phyloP scores from a whole-genome alignment of 495 filamentous ascomycete genomes.

The Letharia columbiana region DNA sequence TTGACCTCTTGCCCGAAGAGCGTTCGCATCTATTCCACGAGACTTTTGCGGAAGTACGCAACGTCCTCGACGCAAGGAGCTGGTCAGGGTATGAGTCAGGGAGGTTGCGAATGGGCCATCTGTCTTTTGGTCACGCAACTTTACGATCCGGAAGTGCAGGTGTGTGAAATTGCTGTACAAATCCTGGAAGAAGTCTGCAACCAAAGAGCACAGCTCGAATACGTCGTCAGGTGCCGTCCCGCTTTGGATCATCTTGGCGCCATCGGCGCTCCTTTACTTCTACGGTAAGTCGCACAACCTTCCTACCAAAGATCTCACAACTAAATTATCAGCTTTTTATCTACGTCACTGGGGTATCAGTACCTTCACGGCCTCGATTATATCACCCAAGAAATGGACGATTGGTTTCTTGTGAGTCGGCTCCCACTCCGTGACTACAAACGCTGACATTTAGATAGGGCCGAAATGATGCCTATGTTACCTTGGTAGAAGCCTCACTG shows the following conservation, averaged over 20 bases:
- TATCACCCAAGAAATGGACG: slow-evolving; percentile 98
- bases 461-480: slow-evolving; percentile 88
- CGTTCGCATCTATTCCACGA: slow-evolving; percentile 79
- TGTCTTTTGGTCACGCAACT: slow-evolving; percentile 91
- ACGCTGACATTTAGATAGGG: slow-evolving; percentile 33
- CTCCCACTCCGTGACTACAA: neutral
- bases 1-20: slow-evolving; percentile 86
- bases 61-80: slow-evolving; percentile 33
- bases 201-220: slow-evolving; percentile 77
- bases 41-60: slow-evolving; percentile 75
- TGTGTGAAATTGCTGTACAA: slow-evolving; percentile 91
- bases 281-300: slow-evolving; percentile 40
- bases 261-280: slow-evolving; percentile 86
- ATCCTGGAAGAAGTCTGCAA: slow-evolving; percentile 98
- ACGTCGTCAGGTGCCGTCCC: slow-evolving; percentile 92
- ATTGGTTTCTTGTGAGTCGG: slow-evolving; percentile 66
- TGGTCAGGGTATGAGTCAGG: slow-evolving; percentile 17
- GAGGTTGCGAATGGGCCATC: slow-evolving; percentile 83
- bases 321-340: slow-evolving; percentile 52
- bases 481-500: slow-evolving; percentile 91
- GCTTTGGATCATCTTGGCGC: slow-evolving; percentile 92
- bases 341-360: slow-evolving; percentile 92
- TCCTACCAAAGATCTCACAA: slow-evolving; percentile 4
- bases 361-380: slow-evolving; percentile 96
- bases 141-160: slow-evolving; percentile 93